Evolutionary conservation across 441 rosid genomes (phyloP).

Genomic region (Macaranga tanarius): DNA sequence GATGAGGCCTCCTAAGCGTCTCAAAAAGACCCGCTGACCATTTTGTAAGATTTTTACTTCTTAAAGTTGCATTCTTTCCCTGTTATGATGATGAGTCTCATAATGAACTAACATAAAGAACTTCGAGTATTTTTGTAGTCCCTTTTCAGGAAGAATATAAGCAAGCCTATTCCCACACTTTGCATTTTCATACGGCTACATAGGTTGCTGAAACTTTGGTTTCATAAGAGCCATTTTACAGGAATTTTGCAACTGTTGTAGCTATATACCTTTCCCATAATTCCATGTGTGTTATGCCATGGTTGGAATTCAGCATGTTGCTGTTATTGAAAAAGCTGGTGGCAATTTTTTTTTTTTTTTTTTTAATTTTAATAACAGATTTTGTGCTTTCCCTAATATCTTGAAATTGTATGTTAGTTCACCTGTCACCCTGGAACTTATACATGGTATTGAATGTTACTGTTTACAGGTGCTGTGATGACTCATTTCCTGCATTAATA

Average conservation of each 20-base stretch:
- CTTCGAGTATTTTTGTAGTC: neutral
- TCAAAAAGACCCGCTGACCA: conserved; percentile 57
- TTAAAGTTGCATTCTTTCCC: neutral
- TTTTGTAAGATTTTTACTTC: conserved; percentile 18
- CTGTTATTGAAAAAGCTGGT: neutral
- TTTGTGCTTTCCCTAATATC: neutral
- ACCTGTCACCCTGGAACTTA: neutral
- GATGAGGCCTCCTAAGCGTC: conserved; percentile 55
- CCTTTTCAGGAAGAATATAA: no score
- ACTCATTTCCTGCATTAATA: neutral
- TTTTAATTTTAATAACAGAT: neutral
- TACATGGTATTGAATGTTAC: neutral
- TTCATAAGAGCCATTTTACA: neutral
- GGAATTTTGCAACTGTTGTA: neutral
- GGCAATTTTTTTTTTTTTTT: neutral
- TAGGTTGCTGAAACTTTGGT: neutral
- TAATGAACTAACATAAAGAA: neutral
- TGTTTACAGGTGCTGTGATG: conserved; percentile 13
- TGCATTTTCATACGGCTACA: neutral
- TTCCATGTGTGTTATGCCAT: neutral
- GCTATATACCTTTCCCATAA: neutral
- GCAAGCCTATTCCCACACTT: neutral
- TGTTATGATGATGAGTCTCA: no score
- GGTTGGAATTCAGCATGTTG: neutral
- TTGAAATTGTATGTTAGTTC: neutral